Conservation (phyloP, 192 early-diverging fungal species). For the Helicostylum pulchrum region DNA sequence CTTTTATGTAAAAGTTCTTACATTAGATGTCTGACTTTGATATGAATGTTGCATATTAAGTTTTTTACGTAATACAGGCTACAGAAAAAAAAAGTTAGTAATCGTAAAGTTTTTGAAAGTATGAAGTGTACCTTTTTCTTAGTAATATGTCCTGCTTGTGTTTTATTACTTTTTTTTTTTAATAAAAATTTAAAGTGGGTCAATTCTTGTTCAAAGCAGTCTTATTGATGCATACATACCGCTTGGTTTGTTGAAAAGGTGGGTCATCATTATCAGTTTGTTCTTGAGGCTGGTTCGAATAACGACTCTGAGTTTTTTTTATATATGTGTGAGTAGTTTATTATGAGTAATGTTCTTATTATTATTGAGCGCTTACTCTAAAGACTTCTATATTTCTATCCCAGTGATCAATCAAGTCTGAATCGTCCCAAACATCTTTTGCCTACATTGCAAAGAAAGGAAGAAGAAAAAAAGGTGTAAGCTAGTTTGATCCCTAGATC, state of each 20-base stretch:
- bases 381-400: slow-evolving; percentile 9
- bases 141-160: neutral
- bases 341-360: neutral
- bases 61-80: too few species aligned
- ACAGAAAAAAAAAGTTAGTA: neutral
- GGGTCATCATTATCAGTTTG: neutral
- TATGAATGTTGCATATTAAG: too few species aligned
- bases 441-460: neutral
- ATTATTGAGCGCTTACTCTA: neutral
- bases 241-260: neutral
- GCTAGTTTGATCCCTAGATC: too few species aligned
- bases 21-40: too few species aligned
- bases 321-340: neutral
- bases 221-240: neutral
- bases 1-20: too few species aligned
- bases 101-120: neutral
- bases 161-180: neutral
- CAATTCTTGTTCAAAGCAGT: neutral
- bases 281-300: neutral
- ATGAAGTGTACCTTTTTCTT: neutral
- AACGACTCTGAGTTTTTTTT: slow-evolving; percentile 1
- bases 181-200: neutral
- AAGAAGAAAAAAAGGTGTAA: neutral
- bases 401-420: slow-evolving; percentile 20
- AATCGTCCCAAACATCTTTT: slow-evolving; percentile 20